Percentiles rank a stretch among this genome's conserved stretches.
phyloP scores from a whole-genome alignment of 2,329 filamentous ascomycete species.

The Fonsecaea nubica region DNA sequence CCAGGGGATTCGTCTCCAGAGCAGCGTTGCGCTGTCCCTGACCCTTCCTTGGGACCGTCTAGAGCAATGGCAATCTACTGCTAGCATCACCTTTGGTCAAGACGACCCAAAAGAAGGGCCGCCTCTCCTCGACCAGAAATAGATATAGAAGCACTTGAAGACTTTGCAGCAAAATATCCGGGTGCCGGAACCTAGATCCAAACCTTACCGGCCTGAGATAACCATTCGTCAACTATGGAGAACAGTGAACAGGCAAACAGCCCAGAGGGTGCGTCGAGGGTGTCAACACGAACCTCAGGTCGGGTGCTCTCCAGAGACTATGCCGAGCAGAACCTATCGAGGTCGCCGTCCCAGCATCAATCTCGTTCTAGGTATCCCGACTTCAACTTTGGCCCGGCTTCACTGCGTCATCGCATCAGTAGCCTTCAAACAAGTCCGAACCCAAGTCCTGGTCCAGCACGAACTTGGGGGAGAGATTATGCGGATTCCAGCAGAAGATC shows the following conservation, averaged over 20 bases:
- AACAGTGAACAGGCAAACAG: constrained; percentile 14
- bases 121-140: neutral
- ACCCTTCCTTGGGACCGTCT: neutral
- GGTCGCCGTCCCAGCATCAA: constrained; percentile 14
- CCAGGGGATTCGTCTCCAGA: neutral
- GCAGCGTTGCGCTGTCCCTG: neutral
- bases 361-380: constrained; percentile 19
- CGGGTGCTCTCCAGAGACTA: constrained; percentile 22
- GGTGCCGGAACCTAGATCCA: neutral
- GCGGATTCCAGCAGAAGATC: constrained; percentile 22
- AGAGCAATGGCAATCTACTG: neutral
- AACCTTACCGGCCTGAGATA: neutral
- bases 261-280: constrained; percentile 12
- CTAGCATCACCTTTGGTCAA: neutral
- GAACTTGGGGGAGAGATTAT: constrained; percentile 12
- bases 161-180: neutral
- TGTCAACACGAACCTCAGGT: constrained; percentile 2
- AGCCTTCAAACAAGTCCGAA: constrained; percentile 14
- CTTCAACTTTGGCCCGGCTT: constrained; percentile 19
- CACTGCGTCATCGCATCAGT: constrained; percentile 23
- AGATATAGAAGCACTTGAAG: neutral
- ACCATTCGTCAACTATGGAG: constrained; percentile 12
- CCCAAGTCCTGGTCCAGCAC: constrained; percentile 25
- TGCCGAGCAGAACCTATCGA: constrained; percentile 11
- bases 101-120: neutral